phyloP scores from a whole-genome alignment of 345 rosid genomes.

The Linum lewisii region DNA sequence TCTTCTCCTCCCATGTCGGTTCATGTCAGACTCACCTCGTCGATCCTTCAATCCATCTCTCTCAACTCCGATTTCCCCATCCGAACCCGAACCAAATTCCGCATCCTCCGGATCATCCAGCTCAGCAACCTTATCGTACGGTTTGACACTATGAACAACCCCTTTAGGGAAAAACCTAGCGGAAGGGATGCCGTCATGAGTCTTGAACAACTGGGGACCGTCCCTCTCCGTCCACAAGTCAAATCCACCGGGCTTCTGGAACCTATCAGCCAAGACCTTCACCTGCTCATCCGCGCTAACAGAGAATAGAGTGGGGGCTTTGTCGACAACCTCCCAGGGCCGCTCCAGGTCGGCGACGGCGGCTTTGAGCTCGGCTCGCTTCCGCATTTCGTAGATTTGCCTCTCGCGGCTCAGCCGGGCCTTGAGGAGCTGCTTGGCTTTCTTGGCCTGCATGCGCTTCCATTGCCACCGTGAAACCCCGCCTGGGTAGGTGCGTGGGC shows the following conservation, averaged over 20 bases:
- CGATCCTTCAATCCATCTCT: background rate
- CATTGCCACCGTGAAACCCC: constrained; percentile 91
- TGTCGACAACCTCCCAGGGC: constrained; percentile 74
- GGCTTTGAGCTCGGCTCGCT: constrained; percentile 80
- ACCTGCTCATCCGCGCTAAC: constrained; percentile 73
- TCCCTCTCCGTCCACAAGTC: constrained; percentile 72
- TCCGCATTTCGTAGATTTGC: constrained; percentile 86
- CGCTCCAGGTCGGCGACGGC: constrained; percentile 83
- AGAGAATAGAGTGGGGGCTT: constrained; percentile 62
- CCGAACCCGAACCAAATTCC: background rate
- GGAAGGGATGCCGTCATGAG: constrained; percentile 54
- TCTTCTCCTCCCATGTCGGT: too few species aligned
- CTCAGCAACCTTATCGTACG: constrained; percentile 30
- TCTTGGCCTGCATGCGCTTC: constrained; percentile 89
- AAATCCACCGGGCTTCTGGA: constrained; percentile 82
- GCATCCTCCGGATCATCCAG: constrained; percentile 5
- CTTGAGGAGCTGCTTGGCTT: constrained; percentile 74
- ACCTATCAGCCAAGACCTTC: constrained; percentile 81
- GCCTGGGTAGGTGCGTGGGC: constrained; percentile 76
- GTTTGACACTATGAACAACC: constrained; percentile 69
- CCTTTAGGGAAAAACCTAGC: constrained; percentile 85
- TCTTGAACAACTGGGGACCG: constrained; percentile 55
- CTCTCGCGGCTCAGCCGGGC: constrained; percentile 70
- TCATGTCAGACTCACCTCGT: background rate
- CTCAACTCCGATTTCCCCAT: background rate